Base-by-base conservation (phyloP, 345 rosid genomes). In the Rhodamnia argentea region DNA sequence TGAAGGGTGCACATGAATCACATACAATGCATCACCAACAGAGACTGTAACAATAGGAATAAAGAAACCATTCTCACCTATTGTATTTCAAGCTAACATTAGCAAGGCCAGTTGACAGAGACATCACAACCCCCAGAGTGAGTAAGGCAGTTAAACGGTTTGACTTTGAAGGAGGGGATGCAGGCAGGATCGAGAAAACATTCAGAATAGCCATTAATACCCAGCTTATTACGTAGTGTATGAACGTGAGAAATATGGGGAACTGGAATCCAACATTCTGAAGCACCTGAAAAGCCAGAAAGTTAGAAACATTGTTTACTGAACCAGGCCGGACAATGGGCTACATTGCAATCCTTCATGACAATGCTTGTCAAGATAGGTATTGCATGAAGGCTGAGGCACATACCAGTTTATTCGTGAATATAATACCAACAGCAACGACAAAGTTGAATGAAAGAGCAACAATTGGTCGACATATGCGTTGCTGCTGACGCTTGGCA, bases 11-110 rank as follows among this genome's bases (percentile, higher is more conserved):
- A 87, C 24, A 55, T 53, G 51, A 64, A 70, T 86, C 37, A 70
- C 26, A 55, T 13, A 52, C n/a, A 20, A 54, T 52, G 57, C 54
- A 26, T 40, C 50, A 44, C 12, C 47, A 44, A 56, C 50, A 53
- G 37, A 23, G n/a, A 14, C 40, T 10, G 84, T 47, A 53, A 83
- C 84, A 26, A 51, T 84, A 4, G 23, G 70, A 52, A 74, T 47
- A 84, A 42, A 81, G 18, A 50, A 84, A 20, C 8, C 58, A 47
- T 10, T 84, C 87, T 40, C 84, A 97, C 99, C 98, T 97, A 88
- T 97, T 97, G 89, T 96, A 95, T 92, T 94, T 97, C 89, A 97
- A 92, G 94, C 99, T 97, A 85, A 97, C 96, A 90, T 96, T 97
- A 89, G 99, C 99, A 18, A 97, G 96, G 74, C 99, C 99, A 11